phyloP scores from a whole-genome alignment of 345 rosid species.

The Salix exigua region DNA sequence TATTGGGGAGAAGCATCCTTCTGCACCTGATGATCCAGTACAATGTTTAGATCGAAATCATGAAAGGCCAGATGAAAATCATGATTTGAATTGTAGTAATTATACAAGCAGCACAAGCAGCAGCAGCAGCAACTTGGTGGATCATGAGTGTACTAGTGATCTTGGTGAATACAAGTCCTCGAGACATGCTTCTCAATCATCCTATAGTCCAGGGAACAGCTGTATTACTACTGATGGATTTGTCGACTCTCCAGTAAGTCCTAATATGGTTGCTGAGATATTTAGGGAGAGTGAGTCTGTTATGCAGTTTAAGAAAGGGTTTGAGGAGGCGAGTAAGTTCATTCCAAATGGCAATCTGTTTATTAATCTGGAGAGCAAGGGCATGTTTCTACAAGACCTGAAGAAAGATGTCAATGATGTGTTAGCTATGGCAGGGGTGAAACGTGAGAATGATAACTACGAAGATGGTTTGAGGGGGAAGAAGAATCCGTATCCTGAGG shows the following conservation, averaged over 20 bases:
- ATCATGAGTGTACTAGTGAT: constrained; percentile 19
- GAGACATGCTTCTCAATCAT: constrained; percentile 25
- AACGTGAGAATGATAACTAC: constrained; percentile 9
- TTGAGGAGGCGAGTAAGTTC: constrained; percentile 62
- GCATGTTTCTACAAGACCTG: constrained; percentile 27
- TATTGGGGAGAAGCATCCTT: constrained; percentile 54
- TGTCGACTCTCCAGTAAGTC: constrained; percentile 46
- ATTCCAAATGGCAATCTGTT: constrained; percentile 35
- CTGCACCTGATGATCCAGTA: constrained; percentile 16
- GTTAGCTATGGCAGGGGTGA: constrained; percentile 16
- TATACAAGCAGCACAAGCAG: constrained; percentile 10
- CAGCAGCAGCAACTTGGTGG: constrained; percentile 11
- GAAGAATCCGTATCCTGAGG: constrained; percentile 26
- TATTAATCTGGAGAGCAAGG: constrained; percentile 25
- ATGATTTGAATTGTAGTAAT: constrained; percentile 8
- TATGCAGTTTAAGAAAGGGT: constrained; percentile 54
- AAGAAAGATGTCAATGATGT: constrained; percentile 24
- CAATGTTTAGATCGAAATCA: constrained; percentile 10
- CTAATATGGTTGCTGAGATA: constrained; percentile 32
- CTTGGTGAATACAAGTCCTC: constrained; percentile 19
- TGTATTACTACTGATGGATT: constrained; percentile 28
- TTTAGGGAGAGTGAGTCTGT: constrained; percentile 37
- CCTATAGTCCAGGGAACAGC: constrained; percentile 18
- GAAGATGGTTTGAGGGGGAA: constrained; percentile 17
- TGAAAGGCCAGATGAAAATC: constrained; percentile 16